These are phyloP conservation scores for Gaeumannomyces tritici DNA, from an alignment of 2,329 filamentous ascomycete species.

Conservation along the genomic window DNA sequence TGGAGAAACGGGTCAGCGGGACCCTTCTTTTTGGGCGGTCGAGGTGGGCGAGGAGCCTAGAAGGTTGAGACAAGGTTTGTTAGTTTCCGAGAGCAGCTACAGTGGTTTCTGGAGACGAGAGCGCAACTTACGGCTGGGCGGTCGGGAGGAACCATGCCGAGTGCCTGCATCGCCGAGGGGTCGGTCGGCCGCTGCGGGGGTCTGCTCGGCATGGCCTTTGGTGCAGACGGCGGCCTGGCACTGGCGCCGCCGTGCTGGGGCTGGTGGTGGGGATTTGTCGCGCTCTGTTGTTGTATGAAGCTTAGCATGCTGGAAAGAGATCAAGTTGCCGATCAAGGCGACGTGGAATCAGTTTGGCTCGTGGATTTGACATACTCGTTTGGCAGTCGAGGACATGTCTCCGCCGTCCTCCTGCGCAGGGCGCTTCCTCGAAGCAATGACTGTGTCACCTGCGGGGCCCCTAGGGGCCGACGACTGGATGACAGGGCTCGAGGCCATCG, in stretches of 20 bases:
- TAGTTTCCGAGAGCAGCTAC: not conserved
- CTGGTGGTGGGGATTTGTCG: constrained; percentile 10
- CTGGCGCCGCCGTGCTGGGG: not conserved
- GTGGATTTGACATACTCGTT: constrained; percentile 28
- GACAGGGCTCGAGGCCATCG: not conserved
- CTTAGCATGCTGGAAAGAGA: not conserved
- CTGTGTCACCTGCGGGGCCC: constrained; percentile 4
- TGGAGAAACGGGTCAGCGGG: constrained; percentile 36
- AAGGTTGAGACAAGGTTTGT: not conserved
- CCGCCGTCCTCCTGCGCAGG: constrained; percentile 25
- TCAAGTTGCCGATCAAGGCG: too few species aligned
- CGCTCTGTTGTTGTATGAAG: not conserved
- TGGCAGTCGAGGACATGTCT: constrained; percentile 20
- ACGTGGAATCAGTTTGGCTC: not conserved
- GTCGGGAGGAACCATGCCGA: constrained; percentile 37
- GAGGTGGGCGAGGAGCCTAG: constrained; percentile 4
- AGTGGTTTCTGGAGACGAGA: not conserved
- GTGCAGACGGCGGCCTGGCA: constrained; percentile 7
- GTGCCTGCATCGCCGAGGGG: constrained; percentile 41
- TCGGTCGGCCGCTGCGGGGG: constrained; percentile 24
- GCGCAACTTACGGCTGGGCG: constrained; percentile 22
- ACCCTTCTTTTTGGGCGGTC: constrained; percentile 24
- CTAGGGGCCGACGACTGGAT: not conserved
- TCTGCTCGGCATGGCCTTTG: constrained; percentile 8
- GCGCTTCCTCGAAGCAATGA: constrained; percentile 29